A percentile compares a stretch with the other conserved stretches of the same genome.
These are phyloP conservation scores for Pleurotus platypus DNA, from an alignment of 768 basidiomycete species.

Conservation along the genomic window DNA sequence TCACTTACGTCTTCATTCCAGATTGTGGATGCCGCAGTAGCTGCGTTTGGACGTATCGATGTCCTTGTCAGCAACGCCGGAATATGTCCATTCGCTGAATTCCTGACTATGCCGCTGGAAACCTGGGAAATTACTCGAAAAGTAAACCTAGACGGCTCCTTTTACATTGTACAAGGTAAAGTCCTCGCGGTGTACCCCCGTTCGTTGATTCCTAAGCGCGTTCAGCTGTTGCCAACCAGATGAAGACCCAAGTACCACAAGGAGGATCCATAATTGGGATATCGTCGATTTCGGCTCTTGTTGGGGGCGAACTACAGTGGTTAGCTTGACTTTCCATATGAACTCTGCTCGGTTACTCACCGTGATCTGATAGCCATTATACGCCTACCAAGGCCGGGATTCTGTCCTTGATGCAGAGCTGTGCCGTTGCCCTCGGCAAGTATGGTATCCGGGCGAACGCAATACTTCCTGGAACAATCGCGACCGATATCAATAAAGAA, in stretches of 20 bases:
- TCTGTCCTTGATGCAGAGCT: constrained; percentile 75
- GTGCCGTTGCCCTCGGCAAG: constrained; percentile 74
- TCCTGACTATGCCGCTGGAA: constrained; percentile 61
- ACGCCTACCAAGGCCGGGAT: constrained; percentile 81
- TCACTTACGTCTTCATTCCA: constrained; percentile 19
- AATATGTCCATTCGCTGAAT: constrained; percentile 77
- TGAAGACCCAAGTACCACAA: constrained; percentile 64
- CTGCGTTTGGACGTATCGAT: constrained; percentile 63
- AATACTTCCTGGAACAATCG: constrained; percentile 73
- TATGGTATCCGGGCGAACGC: constrained; percentile 73
- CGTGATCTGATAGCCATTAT: constrained; percentile 47
- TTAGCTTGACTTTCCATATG: constrained; percentile 17
- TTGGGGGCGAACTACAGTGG: constrained; percentile 73
- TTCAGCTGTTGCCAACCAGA: constrained; percentile 67
- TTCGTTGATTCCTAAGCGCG: constrained; percentile 7
- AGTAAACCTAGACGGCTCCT: constrained; percentile 75
- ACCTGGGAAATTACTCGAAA: constrained; percentile 64
- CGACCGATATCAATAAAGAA: constrained; percentile 75
- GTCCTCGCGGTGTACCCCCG: not conserved
- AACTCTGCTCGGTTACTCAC: not conserved
- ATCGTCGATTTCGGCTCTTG: constrained; percentile 76
- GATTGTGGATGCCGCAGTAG: constrained; percentile 61
- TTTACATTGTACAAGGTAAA: constrained; percentile 64
- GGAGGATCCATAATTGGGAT: constrained; percentile 76
- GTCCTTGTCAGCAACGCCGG: constrained; percentile 46